These are phyloP conservation scores for Plantago ovata DNA, from an alignment of 257 asterid genomes.

Conservation along the genomic window DNA sequence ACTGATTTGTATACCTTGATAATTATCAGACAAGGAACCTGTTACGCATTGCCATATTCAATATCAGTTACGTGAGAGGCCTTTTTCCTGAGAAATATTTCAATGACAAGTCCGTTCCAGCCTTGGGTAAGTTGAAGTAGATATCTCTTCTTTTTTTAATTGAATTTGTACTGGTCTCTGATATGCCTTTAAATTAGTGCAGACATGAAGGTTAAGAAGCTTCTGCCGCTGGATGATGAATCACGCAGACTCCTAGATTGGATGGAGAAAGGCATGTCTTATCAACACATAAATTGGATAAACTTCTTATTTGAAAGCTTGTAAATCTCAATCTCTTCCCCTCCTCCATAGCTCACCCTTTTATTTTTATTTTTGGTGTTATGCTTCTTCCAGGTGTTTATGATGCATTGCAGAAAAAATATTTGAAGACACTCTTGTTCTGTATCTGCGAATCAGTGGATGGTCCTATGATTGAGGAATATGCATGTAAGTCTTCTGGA, in stretches of 20 bases:
- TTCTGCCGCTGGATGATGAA: slow-evolving; percentile 97
- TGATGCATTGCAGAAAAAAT: slow-evolving; percentile 90
- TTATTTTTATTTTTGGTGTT: not conserved
- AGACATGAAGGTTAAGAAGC: slow-evolving; percentile 98
- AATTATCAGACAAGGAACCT: slow-evolving; percentile 83
- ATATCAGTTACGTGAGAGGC: slow-evolving; percentile 94
- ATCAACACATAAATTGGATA: slow-evolving; percentile 2
- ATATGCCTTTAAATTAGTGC: slow-evolving; percentile 21
- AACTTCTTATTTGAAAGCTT: slow-evolving; percentile 6
- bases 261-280: slow-evolving; percentile 87
- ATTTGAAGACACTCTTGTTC: slow-evolving; percentile 84
- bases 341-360: slow-evolving; percentile 17
- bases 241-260: slow-evolving; percentile 93
- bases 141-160: not conserved
- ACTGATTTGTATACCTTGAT: slow-evolving; percentile 16
- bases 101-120: slow-evolving; percentile 89
- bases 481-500: slow-evolving; percentile 58
- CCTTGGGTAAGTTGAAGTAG: slow-evolving; percentile 58
- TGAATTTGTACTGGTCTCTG: slow-evolving; percentile 12
- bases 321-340: slow-evolving; percentile 12
- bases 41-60: slow-evolving; percentile 93
- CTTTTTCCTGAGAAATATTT: slow-evolving; percentile 92
- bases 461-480: slow-evolving; percentile 93
- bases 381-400: slow-evolving; percentile 60
- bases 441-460: slow-evolving; percentile 74